phyloP scores from a whole-genome alignment of 169 alveolate species.

The Babesia bigemina region DNA sequence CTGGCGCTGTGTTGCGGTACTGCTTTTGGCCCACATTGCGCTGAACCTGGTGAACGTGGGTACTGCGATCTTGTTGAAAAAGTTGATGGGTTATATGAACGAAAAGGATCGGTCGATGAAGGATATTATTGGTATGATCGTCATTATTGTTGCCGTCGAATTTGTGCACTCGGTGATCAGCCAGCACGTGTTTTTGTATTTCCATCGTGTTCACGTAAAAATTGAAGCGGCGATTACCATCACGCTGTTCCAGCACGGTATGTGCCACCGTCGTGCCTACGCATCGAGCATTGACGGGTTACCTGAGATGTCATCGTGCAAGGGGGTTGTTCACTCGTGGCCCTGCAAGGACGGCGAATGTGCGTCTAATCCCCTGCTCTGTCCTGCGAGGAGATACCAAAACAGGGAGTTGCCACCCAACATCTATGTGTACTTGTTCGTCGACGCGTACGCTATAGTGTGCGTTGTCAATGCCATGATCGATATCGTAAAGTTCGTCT shows the following conservation, averaged over 20 bases:
- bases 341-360: constrained; percentile 35
- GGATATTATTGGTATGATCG: not conserved
- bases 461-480: constrained; percentile 37
- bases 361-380: constrained; percentile 36
- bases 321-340: constrained; percentile 39
- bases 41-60: constrained; percentile 31
- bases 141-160: constrained; percentile 17
- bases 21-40: constrained; percentile 27
- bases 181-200: constrained; percentile 45
- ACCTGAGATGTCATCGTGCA: constrained; percentile 1
- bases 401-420: constrained; percentile 46
- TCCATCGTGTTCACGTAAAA: constrained; percentile 14
- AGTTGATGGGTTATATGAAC: not conserved
- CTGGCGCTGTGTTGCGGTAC: constrained; percentile 19
- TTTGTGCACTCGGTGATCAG: constrained; percentile 8
- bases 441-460: constrained; percentile 37
- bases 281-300: not conserved
- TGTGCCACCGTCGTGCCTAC: constrained; percentile 53
- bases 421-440: constrained; percentile 31
- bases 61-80: constrained; percentile 18
- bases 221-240: constrained; percentile 46
- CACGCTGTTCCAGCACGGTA: constrained; percentile 62
- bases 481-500: constrained; percentile 9
- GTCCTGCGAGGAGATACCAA: constrained; percentile 56
- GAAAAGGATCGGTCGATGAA: not conserved